A percentile compares a stretch with the other conserved stretches of the same genome.
phyloP scores from a whole-genome alignment of 1,284 basidiomycete genomes.

The Cerioporus squamosus region DNA sequence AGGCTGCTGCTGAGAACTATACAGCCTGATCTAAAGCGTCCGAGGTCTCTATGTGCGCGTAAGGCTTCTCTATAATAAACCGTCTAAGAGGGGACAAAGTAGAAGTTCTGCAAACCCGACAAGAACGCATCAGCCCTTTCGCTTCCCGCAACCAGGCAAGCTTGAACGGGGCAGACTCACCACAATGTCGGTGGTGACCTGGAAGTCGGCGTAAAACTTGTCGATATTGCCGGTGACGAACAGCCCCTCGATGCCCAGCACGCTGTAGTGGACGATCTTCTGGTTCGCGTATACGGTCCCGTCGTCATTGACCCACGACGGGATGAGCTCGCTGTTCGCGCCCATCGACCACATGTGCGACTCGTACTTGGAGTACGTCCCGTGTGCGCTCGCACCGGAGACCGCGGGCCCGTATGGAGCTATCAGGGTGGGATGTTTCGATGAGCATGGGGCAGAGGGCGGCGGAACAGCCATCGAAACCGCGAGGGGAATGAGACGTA shows the following conservation, averaged over 20 bases:
- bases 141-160: too few species aligned
- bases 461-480: too few species aligned
- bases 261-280: neutral
- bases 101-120: too few species aligned
- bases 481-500: constrained; percentile 9
- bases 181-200: neutral
- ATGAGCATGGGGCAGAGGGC: too few species aligned
- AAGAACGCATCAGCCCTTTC: too few species aligned
- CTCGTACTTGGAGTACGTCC: constrained; percentile 10
- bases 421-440: too few species aligned
- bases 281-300: neutral
- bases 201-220: neutral
- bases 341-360: constrained; percentile 16
- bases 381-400: neutral
- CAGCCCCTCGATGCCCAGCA: neutral
- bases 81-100: too few species aligned
- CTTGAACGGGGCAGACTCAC: neutral
- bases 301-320: constrained; percentile 27
- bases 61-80: too few species aligned
- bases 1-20: too few species aligned
- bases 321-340: constrained; percentile 9
- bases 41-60: too few species aligned
- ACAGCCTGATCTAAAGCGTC: too few species aligned
- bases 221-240: constrained; percentile 1
- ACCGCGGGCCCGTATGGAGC: neutral